These are phyloP conservation scores for Mycocalia duriaeana DNA, from an alignment of 1,284 basidiomycete species.

Conservation along the genomic window DNA sequence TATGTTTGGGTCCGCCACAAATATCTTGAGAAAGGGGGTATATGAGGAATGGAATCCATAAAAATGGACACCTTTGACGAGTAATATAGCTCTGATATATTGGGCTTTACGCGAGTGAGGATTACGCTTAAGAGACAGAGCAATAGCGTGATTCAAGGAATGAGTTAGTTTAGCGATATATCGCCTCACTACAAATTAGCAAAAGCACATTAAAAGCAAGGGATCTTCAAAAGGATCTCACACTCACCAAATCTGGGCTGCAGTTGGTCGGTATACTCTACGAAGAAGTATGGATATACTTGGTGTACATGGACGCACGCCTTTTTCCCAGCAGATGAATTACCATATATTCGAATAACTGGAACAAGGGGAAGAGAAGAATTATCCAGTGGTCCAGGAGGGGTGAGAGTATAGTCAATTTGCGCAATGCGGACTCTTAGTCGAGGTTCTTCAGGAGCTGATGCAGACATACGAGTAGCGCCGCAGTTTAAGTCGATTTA, in stretches of 20 bases:
- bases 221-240: slow-evolving; percentile 1
- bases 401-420: slow-evolving; percentile 58
- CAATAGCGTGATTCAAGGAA: slow-evolving; percentile 77
- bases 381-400: slow-evolving; percentile 61
- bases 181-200: slow-evolving; percentile 47
- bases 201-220: slow-evolving; percentile 2
- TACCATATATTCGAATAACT: slow-evolving; percentile 83
- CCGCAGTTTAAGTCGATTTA: no score
- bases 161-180: slow-evolving; percentile 64
- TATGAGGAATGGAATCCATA: slow-evolving; percentile 92
- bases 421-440: slow-evolving; percentile 59
- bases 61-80: slow-evolving; percentile 93
- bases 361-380: slow-evolving; percentile 63
- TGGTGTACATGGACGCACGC: slow-evolving; percentile 89
- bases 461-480: no score
- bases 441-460: slow-evolving; percentile 17
- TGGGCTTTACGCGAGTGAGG: slow-evolving; percentile 50
- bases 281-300: slow-evolving; percentile 78
- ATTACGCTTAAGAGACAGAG: slow-evolving; percentile 64
- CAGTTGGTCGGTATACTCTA: slow-evolving; percentile 63
- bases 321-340: slow-evolving; percentile 73
- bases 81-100: slow-evolving; percentile 68
- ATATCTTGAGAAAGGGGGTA: slow-evolving; percentile 87
- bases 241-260: slow-evolving; percentile 33
- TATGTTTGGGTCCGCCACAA: slow-evolving; percentile 68